phyloP scores from a whole-genome alignment of 148 eudicot genomes.

The Euryodendron excelsum region DNA sequence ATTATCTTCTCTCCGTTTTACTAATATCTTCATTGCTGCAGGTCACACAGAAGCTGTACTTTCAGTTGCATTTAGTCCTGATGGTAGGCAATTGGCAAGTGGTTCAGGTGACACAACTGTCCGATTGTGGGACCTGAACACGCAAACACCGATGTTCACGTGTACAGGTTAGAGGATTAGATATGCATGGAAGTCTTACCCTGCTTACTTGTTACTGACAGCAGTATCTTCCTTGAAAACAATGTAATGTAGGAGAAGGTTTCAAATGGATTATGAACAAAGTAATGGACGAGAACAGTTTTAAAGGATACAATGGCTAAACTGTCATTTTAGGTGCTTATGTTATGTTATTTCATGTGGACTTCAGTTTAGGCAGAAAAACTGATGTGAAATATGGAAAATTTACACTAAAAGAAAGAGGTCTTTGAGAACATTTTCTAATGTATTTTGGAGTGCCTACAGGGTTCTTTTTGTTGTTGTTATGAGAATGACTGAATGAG shows the following conservation, averaged over 20 bases:
- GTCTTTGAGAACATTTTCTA: background rate
- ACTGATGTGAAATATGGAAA: background rate
- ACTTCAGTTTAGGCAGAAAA: background rate
- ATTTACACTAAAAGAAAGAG: background rate
- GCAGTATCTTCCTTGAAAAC: background rate
- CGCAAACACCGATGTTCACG: slow-evolving; percentile 85
- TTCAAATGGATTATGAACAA: background rate
- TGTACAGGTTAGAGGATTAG: slow-evolving; percentile 65
- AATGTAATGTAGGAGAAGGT: background rate
- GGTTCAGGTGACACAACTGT: slow-evolving; percentile 98
- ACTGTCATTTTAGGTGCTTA: background rate
- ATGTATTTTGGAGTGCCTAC: background rate
- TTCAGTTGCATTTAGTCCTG: slow-evolving; percentile 94
- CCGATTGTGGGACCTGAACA: slow-evolving; percentile 84
- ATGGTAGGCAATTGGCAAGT: slow-evolving; percentile 90
- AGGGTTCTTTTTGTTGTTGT: background rate
- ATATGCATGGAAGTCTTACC: background rate
- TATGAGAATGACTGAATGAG: no score
- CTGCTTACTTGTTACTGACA: background rate
- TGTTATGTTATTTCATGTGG: background rate
- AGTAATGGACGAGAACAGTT: background rate
- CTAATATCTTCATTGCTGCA: slow-evolving; percentile 25
- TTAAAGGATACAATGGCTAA: background rate
- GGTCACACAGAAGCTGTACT: slow-evolving; percentile 97
- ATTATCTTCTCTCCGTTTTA: background rate